Evolutionary conservation across 2,329 filamentous ascomycete genomes (phyloP).

Genomic region (Aspergillus texensis): DNA sequence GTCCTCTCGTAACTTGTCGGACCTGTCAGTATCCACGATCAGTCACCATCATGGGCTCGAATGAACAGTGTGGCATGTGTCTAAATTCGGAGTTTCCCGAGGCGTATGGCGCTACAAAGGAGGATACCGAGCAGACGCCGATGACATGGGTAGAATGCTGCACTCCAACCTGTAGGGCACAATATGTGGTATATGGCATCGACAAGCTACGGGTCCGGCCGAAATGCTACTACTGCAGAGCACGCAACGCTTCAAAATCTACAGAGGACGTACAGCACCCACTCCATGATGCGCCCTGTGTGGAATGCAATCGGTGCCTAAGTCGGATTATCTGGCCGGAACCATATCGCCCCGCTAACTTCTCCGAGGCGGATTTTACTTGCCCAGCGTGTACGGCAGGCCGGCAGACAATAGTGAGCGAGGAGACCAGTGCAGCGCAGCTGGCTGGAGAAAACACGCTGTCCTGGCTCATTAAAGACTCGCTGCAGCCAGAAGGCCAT

Average conservation of each 20-base stretch:
- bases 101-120: not conserved
- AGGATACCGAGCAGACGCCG: slow-evolving; percentile 20
- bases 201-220: slow-evolving; percentile 46
- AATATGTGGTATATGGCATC: slow-evolving; percentile 55
- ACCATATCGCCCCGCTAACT: slow-evolving; percentile 44
- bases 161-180: slow-evolving; percentile 47
- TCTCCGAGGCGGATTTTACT: slow-evolving; percentile 37
- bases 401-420: slow-evolving; percentile 39
- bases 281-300: slow-evolving; percentile 36
- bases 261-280: not conserved
- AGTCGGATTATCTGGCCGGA: slow-evolving; percentile 53
- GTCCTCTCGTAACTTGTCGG: slow-evolving; percentile 47
- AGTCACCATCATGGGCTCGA: slow-evolving; percentile 51
- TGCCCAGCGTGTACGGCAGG: slow-evolving; percentile 48
- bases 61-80: slow-evolving; percentile 49
- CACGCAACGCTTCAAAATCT: slow-evolving; percentile 1
- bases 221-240: slow-evolving; percentile 55
- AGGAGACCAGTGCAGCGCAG: slow-evolving; percentile 41
- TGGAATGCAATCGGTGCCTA: slow-evolving; percentile 50
- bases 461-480: slow-evolving; percentile 50
- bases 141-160: slow-evolving; percentile 54
- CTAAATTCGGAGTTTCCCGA: not conserved
- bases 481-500: slow-evolving; percentile 37
- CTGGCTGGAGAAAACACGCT: slow-evolving; percentile 47
- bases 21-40: slow-evolving; percentile 51